Conservation (phyloP, 75 land plant genomes). For the Pinus albicaulis region DNA sequence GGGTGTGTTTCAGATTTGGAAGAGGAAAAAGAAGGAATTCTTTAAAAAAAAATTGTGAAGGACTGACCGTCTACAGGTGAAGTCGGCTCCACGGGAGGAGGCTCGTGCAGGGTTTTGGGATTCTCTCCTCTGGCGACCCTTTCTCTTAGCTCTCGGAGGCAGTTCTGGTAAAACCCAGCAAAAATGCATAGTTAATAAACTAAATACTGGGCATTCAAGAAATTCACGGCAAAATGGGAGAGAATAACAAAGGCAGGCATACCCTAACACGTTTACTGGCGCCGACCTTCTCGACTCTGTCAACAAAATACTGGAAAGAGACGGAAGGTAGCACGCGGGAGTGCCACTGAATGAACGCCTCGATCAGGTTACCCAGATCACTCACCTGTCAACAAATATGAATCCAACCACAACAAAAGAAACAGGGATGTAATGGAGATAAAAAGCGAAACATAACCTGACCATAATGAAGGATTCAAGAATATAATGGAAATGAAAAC, state of each 20-base stretch:
- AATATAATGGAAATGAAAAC: background rate
- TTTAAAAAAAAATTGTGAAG: too few relatives aligned
- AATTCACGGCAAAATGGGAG: background rate
- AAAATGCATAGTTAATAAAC: constrained; percentile 1
- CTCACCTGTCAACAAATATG: constrained; percentile 38
- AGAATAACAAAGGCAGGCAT: background rate
- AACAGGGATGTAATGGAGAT: background rate
- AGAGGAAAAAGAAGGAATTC: too few relatives aligned
- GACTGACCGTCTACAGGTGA: background rate
- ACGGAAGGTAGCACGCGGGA: constrained; percentile 66
- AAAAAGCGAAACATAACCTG: too few relatives aligned
- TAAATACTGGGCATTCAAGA: background rate
- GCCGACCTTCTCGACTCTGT: constrained; percentile 78
- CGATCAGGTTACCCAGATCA: constrained; percentile 74
- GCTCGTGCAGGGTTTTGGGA: constrained; percentile 56
- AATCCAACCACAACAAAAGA: background rate
- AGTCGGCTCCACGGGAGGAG: constrained; percentile 17
- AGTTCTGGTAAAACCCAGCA: constrained; percentile 28
- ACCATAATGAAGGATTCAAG: too few relatives aligned
- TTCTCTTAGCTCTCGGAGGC: constrained; percentile 60
- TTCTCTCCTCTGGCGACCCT: constrained; percentile 76
- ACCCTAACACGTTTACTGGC: constrained; percentile 72
- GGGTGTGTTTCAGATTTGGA: too few relatives aligned
- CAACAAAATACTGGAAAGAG: constrained; percentile 79
- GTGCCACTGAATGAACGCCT: constrained; percentile 82